These are phyloP conservation scores for Globisporangium cylindrosporum DNA, from an alignment of 352 stramenopile species.

Conservation along the genomic window DNA sequence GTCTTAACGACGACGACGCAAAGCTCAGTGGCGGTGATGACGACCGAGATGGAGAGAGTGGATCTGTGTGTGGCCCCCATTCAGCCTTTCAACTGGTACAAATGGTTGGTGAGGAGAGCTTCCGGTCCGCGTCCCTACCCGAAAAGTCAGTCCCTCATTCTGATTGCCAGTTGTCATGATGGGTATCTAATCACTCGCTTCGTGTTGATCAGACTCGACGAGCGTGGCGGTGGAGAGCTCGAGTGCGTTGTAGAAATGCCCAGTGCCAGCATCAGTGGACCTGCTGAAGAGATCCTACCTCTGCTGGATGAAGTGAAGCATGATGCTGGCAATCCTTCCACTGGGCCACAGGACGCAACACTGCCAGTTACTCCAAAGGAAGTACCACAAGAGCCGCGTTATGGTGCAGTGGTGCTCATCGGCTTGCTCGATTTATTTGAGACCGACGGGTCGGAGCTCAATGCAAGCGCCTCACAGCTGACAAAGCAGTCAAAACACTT, in stretches of 20 bases:
- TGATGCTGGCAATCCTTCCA: constrained; percentile 6
- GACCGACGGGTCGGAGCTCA: neutral
- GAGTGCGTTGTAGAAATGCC: constrained; percentile 16
- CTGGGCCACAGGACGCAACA: neutral
- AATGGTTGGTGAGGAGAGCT: constrained; percentile 13
- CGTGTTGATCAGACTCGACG: constrained; percentile 11
- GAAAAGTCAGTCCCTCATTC: constrained; percentile 11
- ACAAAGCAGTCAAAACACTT: neutral
- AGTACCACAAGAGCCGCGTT: constrained; percentile 15
- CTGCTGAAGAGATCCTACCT: constrained; percentile 15
- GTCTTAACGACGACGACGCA: constrained; percentile 23
- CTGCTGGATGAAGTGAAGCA: constrained; percentile 17
- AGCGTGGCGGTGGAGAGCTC: neutral
- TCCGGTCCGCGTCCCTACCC: constrained; percentile 13
- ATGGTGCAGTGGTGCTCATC: constrained; percentile 33
- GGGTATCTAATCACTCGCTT: neutral
- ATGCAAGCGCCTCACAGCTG: neutral
- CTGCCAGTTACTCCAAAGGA: neutral
- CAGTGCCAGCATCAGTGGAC: neutral
- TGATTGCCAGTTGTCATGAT: neutral
- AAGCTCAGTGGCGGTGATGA: neutral
- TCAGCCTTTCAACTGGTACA: constrained; percentile 4
- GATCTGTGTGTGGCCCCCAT: neutral
- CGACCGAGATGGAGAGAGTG: neutral
- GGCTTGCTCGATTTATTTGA: constrained; percentile 17